Evolutionary conservation across 257 asterid genomes (phyloP), one percentile per base, ranked within the genome.

Genomic region (Parsonsia alboflavescens): DNA sequence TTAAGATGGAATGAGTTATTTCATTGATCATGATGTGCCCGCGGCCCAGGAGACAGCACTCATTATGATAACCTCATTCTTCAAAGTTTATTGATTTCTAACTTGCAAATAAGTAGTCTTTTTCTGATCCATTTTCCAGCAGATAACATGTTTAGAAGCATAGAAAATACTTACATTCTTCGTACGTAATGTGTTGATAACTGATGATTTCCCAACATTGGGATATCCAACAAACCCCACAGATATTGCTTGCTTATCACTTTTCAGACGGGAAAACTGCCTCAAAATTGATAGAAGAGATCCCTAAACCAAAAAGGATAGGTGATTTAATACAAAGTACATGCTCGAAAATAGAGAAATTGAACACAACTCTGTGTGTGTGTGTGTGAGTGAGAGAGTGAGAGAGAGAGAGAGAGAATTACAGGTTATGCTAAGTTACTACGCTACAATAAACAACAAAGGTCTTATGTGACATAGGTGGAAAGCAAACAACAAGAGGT

Each of bases 171-270:
- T 82, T 88, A 95, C 99, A 85, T 88, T 95, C 85, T 95, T 95
- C 19, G 97, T 90, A 26, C 97, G 97, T 81, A 94, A 72, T n/a
- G 99, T 94, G 84, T 94, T 90, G 85, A 94, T 94, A 76, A 94
- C 97, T 73, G 99, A 94, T 21, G 99, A 94, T 84, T 92, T 94
- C 68, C 99, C 99, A 79, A 95, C 99, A 80, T 92, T 92, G 59
- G 99, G 99, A 85, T 95, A 95, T 45, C 99, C 99, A 21, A 95
- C 89, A 70, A 95, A 95, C 26, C 99, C 99, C 57, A 95, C 99
- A 10, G 99, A 95, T 85, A 95, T 92, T 80, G 94, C 93, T 85
- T 95, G 98, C 82, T 95, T 95, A 83, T 95, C 98, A 73, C 90
- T 88, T 85, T 95, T 92, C 74, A 95, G 72, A 10, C 99, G 96